Base-by-base conservation (phyloP, 805 yeast species). In the Candida vaughaniae region DNA sequence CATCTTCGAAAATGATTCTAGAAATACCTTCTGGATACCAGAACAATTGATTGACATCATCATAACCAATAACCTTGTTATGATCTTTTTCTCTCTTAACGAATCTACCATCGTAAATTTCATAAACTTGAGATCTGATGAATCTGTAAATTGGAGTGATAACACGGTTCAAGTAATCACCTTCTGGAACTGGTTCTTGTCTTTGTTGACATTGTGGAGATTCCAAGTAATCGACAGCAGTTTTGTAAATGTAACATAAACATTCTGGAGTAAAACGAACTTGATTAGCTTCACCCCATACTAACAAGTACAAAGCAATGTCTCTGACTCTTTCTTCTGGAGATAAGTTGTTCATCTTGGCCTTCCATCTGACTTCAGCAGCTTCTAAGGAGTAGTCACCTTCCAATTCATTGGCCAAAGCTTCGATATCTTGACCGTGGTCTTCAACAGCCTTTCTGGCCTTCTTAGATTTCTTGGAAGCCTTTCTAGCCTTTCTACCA, bases 1-100 rank as follows among this genome's bases (percentile, higher is more conserved):
- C 96, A 60, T 93, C 98, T 59, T 85, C 93, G 54, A 91, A 78
- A 34, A 83, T 77, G 53, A 93, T 90, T 66, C 93, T 83, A 42
- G 95, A 82, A 48, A 93, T 85, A 75, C 99, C 99, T 69, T 95
- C 98, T 32, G 98, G 97, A 68, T 95, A 93, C 99, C 99, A 93
- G 70, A 95, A 93, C 53, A 93, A 76, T 74, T 93, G 99, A 66
- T 93, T 93, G 43, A 93, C 95, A 73, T 93, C 99, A 71, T 93
- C 99, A 64, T 93, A 93, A 64, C 99, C 95, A 54, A 85, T 76
- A 46, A 85, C 70, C 48, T 79, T 70, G 66, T 82, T 82, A 65
- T 85, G 95, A 61, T 85, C 95, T 58, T 70, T 80, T 70, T 85
- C 93, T 69, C 95, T 82, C 63, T 85, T 85, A 43, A 85, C 82